Base-by-base conservation (phyloP, 306 rosid genomes). In the Luffa acutangula region DNA sequence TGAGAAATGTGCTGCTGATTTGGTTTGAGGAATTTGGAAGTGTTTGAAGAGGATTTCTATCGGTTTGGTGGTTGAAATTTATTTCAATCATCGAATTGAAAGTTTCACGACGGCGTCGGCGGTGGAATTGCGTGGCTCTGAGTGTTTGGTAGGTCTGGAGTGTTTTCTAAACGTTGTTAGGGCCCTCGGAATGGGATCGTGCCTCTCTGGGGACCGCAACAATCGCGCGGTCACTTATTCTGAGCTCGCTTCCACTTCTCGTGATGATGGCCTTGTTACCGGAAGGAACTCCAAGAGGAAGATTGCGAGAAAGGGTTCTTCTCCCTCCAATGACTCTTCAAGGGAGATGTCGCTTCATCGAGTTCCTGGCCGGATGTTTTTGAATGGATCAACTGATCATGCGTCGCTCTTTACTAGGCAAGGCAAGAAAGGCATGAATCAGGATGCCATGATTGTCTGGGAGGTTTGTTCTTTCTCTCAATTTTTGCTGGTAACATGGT, bases 151-250 rank as follows among this genome's bases (percentile, higher is more conserved):
- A 20, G 93, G 90, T 67, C 87, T 94, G 84, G 98, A 94, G 81
- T 94, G 98, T 79, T 85, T 94, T 36, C 88, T 92, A 80, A 87
- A 89, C 84, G 80, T 94, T 31, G 88, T 94, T 81, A 89, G 98
- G 80, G 98, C 98, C 62, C 84, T 94, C 11, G 96, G 98, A 17
- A 90, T 94, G 98, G 98, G 98, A 63, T 92, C 97, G 9, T 92
- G 97, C 76, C 86, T 94, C 64, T 80, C 84, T 1, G 79, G 71
- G 9, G 49, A 39, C 5, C 4, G 62, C 17, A 42, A 53, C 20
- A 54, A 83, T n/a, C 84, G 79, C 15, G 81, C 90, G 65, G 75
- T 85, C 46, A 64, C 88, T 12, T 85, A 83, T 77, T 70, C 83
- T 43, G 70, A 84, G 9, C 82, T 75, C 34, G 67, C 87, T 14